phyloP scores from a whole-genome alignment of 345 rosid species.

The Ailanthus altissimus region DNA sequence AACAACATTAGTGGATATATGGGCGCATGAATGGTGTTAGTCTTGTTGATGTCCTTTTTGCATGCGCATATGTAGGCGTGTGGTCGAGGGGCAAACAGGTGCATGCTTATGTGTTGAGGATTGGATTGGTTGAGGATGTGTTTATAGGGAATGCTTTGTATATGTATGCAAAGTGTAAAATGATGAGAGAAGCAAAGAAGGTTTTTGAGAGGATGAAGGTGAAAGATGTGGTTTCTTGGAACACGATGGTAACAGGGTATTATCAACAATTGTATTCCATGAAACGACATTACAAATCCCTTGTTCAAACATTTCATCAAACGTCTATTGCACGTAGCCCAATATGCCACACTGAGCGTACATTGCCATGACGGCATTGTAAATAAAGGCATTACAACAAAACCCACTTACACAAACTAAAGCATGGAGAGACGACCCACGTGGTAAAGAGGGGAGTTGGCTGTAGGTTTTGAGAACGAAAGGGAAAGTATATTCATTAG shows the following conservation, averaged over 20 bases:
- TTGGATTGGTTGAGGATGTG: conserved; percentile 53
- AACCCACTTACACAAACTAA: conserved; percentile 47
- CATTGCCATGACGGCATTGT: conserved; percentile 66
- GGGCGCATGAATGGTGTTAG: conserved; percentile 65
- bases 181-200: conserved; percentile 58
- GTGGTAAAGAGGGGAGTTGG: conserved; percentile 38
- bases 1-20: conserved; percentile 60
- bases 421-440: conserved; percentile 57
- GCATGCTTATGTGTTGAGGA: conserved; percentile 57
- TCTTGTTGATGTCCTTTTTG: conserved; percentile 68
- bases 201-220: conserved; percentile 57
- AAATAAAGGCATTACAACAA: conserved; percentile 62
- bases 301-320: conserved; percentile 56
- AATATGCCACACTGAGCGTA: conserved; percentile 57
- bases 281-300: conserved; percentile 62
- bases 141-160: conserved; percentile 75
- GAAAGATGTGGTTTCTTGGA: conserved; percentile 90
- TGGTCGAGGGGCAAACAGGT: conserved; percentile 51
- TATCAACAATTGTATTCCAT: conserved; percentile 80
- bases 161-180: conserved; percentile 81
- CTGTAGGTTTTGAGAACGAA: conserved; percentile 80
- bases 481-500: conserved; percentile 77
- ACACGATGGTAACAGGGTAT: conserved; percentile 80
- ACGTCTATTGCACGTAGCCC: conserved; percentile 60
- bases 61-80: conserved; percentile 55